Base-by-base conservation (phyloP, 106 monocot species). In the Cymbidium sinense region DNA sequence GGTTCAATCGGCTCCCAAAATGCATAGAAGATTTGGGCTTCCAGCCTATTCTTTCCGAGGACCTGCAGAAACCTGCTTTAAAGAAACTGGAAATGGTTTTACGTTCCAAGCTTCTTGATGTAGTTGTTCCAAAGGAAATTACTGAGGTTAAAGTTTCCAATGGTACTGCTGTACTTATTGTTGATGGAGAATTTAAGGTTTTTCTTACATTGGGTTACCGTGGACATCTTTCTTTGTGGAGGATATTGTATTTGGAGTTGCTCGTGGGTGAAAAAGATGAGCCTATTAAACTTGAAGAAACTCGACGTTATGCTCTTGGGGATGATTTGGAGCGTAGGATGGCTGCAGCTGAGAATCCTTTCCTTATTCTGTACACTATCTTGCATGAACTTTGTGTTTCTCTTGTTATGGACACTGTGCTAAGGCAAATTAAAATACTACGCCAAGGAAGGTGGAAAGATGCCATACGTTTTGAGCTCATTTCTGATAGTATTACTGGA, bases 261-360 rank as follows among this genome's bases (percentile, higher is more conserved):
- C 94, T 98, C 83, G 88, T 94, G 23, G 98, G 98, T 77, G 98
- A 98, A 81, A 98, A 88, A 41, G 80, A 73, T 55, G 87, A 92
- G 35, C 75, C 71, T 64, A 76, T 94, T 55, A 92, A 94, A 73
- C 91, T 98, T 73, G 98, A 98, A 88, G 98, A 94, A 79, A 75
- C 82, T 70, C 81, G 94, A 67, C 81, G 90, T 75, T 92, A 88
- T 86, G 87, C 88, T 70, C 92, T 98, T 82, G 92, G 98, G 54
- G 98, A 98, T 88, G 98, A 98, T 80, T 69, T 98, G 69, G 98
- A 98, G 75, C 91, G 98, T 34, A 85, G 98, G 61, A 98, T 98
- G 98, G 88, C 98, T 79, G 88, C 81, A 58, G 81, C 90, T 28
- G 98, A 98, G 19, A 91, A 98, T 64, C 94, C 98, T 51, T 92